These are phyloP conservation scores for Boletus edulis DNA, from an alignment of 768 basidiomycete species.

Conservation along the genomic window DNA sequence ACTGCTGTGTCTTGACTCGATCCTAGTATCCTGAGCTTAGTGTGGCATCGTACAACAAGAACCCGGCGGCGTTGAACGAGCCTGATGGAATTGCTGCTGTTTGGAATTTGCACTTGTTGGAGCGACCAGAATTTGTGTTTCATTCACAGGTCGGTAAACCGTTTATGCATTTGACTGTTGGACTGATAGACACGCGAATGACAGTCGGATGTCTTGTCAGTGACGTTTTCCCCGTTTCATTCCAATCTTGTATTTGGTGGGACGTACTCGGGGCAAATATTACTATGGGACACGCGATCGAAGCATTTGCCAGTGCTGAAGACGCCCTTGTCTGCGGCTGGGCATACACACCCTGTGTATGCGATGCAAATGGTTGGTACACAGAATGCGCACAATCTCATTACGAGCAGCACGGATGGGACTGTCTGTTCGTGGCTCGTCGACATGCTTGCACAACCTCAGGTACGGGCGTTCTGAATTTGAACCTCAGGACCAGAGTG, in stretches of 20 bases:
- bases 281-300: slow-evolving; percentile 97
- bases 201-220: slow-evolving; percentile 96
- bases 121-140: slow-evolving; percentile 96
- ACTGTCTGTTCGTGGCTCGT: slow-evolving; percentile 97
- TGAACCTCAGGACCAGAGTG: background rate
- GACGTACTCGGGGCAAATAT: slow-evolving; percentile 98
- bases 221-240: slow-evolving; percentile 96
- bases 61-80: slow-evolving; percentile 88
- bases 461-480: slow-evolving; percentile 46
- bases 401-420: slow-evolving; percentile 96
- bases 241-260: slow-evolving; percentile 97
- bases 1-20: background rate
- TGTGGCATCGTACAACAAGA: slow-evolving; percentile 97
- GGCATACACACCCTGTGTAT: slow-evolving; percentile 98
- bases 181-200: slow-evolving; percentile 2
- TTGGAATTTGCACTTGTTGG: slow-evolving; percentile 94
- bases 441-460: slow-evolving; percentile 98
- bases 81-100: slow-evolving; percentile 96
- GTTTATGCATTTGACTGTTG: background rate
- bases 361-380: slow-evolving; percentile 98
- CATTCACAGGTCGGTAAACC: slow-evolving; percentile 82
- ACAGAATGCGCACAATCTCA: slow-evolving; percentile 96
- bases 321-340: slow-evolving; percentile 92
- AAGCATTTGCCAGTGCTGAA: slow-evolving; percentile 96
- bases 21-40: slow-evolving; percentile 90